Evolutionary conservation across 2,329 filamentous ascomycete genomes (phyloP).

Genomic region (Microsporum ferrugineum): DNA sequence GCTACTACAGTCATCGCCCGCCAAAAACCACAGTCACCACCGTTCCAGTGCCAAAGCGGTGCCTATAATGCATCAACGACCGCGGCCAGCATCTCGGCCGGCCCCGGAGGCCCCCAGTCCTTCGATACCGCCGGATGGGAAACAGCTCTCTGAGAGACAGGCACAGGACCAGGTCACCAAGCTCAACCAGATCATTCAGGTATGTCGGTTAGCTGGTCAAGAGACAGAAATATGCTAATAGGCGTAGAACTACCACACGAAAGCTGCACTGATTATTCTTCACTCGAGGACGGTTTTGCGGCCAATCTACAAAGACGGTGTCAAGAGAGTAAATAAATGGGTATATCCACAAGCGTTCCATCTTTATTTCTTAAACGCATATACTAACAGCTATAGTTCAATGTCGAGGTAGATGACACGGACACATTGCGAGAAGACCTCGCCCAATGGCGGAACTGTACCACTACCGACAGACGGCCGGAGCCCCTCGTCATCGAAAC

Average conservation of each 20-base stretch:
- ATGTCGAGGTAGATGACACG: constrained; percentile 86
- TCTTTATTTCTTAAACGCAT: background rate
- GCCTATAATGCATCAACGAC: constrained; percentile 72
- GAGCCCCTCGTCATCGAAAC: constrained; percentile 82
- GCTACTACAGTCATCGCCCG: constrained; percentile 14
- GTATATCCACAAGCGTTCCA: constrained; percentile 41
- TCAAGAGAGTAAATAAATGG: constrained; percentile 71
- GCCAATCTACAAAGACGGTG: constrained; percentile 44
- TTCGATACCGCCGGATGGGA: background rate
- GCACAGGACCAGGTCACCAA: constrained; percentile 58
- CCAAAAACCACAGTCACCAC: background rate
- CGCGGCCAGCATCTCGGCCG: constrained; percentile 47
- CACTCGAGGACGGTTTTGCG: constrained; percentile 66
- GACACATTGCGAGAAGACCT: constrained; percentile 76
- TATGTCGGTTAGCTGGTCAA: constrained; percentile 31
- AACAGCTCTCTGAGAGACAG: background rate
- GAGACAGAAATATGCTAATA: background rate
- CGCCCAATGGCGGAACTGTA: constrained; percentile 66
- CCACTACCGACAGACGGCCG: constrained; percentile 64
- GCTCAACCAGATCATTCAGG: constrained; percentile 88
- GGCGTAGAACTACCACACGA: constrained; percentile 75
- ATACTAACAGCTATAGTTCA: constrained; percentile 53
- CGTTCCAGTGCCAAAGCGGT: background rate
- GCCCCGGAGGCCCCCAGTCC: background rate
- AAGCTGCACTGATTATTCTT: constrained; percentile 72